Base-by-base conservation (phyloP, 192 early-diverging fungal species). In the Coemansia sp. region DNA sequence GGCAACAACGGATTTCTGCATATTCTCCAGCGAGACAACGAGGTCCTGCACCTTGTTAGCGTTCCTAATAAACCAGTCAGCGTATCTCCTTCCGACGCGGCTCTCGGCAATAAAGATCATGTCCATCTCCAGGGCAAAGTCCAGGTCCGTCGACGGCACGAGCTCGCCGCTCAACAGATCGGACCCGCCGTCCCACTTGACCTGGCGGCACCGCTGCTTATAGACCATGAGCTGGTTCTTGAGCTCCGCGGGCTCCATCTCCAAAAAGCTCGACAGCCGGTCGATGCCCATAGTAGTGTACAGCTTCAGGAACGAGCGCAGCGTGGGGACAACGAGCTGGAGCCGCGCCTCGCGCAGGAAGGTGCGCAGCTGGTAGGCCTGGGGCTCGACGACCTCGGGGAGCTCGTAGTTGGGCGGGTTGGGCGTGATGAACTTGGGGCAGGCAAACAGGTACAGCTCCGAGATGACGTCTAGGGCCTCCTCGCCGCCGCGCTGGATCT, bases 21-120 rank as follows among this genome's bases (percentile, higher is more conserved):
- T 67, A 62, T 60, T 66, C 70, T 83, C 81, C 29, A 79, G 60
- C 44, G 14, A 69, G 67, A 72, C 69, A 37, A 83, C 63, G n/a
- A 83, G 42, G 61, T 83, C 81, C 67, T 83, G 81, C 37, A 95
- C 92, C 84, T 93, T 95, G 82, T 91, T 93, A 67, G 94, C 92
- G 83, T 98, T 91, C 64, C 95, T 89, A 73, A 97, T 91, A 72
- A 96, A 97, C 93, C 93, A 98, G 69, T 98, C 96, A 39, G 89
- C 95, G 77, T 93, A 94, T 65, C 93, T 89, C 46, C 94, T 89
- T 33, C 93, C 94, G n/a, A 93, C 88, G 76, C 96, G 94, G 84
- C 88, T 91, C 84, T 98, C 96, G 10, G 91, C 89, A 83, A 98
- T 93, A 81, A 94, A 90, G 77, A 98, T 92, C 89, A 98, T 91